These are phyloP conservation scores for Monosporascus sp. DNA, from an alignment of 2,329 filamentous ascomycete genomes.

Conservation along the genomic window DNA sequence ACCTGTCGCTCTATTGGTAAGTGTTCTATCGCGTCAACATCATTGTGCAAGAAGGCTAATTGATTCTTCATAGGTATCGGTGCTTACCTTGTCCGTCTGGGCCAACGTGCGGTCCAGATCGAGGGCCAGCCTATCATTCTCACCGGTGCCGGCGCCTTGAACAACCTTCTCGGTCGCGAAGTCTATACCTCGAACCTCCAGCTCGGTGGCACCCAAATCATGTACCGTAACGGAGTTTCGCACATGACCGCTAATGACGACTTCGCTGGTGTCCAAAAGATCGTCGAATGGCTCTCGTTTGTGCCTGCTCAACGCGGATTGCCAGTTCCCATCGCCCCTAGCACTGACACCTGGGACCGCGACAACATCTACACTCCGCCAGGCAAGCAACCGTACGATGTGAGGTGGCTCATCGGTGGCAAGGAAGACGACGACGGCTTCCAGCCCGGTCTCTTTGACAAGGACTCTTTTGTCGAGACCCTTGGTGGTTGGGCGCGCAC, in stretches of 20 bases:
- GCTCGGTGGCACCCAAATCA: constrained; percentile 99
- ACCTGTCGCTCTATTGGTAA: constrained; percentile 95
- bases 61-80: constrained; percentile 65
- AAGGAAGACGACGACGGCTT: constrained; percentile 82
- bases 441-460: constrained; percentile 89
- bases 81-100: constrained; percentile 96
- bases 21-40: constrained; percentile 19
- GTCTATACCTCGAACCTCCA: constrained; percentile 99
- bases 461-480: constrained; percentile 92
- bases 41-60: constrained; percentile 7
- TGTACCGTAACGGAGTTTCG: constrained; percentile 99
- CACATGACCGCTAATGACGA: constrained; percentile 98
- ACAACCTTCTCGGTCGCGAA: constrained; percentile 96
- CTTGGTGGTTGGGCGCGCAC: constrained; percentile 96
- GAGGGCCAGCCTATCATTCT: constrained; percentile 98
- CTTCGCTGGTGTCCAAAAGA: constrained; percentile 96
- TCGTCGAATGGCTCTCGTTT: constrained; percentile 96
- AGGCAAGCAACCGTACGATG: constrained; percentile 83
- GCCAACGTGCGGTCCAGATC: constrained; percentile 97
- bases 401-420: constrained; percentile 87
- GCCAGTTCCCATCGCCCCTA: constrained; percentile 87
- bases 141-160: constrained; percentile 93
- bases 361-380: constrained; percentile 80
- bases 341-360: constrained; percentile 84
- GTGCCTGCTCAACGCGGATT: constrained; percentile 92